phyloP scores from a whole-genome alignment of 2,329 filamentous ascomycete species.

The Colletotrichum echinochloae region DNA sequence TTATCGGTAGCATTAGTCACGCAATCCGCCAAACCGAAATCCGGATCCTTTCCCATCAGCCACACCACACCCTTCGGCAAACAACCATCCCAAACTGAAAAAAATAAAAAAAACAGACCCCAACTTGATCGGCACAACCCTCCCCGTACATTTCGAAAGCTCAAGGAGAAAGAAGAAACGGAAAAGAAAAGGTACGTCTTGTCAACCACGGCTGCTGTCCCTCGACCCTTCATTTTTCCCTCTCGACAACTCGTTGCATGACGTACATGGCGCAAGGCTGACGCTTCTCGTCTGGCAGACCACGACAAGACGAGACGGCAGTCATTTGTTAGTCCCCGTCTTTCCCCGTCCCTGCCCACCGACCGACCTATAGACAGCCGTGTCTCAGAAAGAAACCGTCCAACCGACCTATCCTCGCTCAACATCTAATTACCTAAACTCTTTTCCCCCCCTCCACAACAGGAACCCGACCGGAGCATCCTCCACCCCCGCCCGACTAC shows the following conservation, averaged over 20 bases:
- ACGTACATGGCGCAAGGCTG: slow-evolving; percentile 39
- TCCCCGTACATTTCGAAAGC: background rate
- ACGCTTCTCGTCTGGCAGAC: slow-evolving; percentile 18
- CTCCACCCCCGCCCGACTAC: background rate
- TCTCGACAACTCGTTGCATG: slow-evolving; percentile 6
- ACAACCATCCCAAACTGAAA: slow-evolving; percentile 9
- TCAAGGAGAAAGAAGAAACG: background rate
- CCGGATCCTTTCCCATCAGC: background rate
- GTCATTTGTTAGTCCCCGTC: slow-evolving; percentile 29
- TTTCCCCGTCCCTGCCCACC: slow-evolving; percentile 29
- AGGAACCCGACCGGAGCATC: background rate
- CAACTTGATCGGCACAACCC: background rate
- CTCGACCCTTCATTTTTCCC: background rate
- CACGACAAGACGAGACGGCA: background rate
- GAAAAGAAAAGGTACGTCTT: background rate
- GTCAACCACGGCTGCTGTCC: background rate
- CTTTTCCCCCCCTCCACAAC: background rate
- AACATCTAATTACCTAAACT: background rate
- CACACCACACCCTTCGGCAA: slow-evolving; percentile 15
- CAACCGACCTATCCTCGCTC: background rate
- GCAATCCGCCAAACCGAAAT: slow-evolving; percentile 31
- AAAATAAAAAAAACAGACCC: background rate
- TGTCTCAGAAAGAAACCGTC: slow-evolving; percentile 19
- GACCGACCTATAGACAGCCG: slow-evolving; percentile 10
- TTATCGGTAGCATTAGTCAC: slow-evolving; percentile 37